Evolutionary conservation across 805 yeast species (phyloP), one percentile per base, ranked within the genome.

Genomic region (Nakazawaea sp.): DNA sequence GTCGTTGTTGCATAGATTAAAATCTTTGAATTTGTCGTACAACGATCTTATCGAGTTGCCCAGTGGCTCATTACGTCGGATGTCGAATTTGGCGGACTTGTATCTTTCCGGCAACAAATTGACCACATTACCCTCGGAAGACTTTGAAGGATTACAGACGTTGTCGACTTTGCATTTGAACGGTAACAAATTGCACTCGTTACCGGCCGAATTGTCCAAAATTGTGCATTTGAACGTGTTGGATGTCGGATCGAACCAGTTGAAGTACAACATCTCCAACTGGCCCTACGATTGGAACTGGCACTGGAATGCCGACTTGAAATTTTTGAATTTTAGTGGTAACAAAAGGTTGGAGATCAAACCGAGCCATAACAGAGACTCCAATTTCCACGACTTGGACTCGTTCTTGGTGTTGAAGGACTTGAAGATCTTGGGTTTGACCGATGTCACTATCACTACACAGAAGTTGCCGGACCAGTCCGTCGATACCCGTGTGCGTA

Each of bases 221-320:
- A 68, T 88, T 32, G 52, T 60, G 1, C 69, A 73, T 18, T 61
- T 92, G 50, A 72, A 71, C 23, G 81, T 78, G 8, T 68, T 92
- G 26, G 99, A 92, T 61, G 92, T 86, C 13, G 95, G 97, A 3
- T 84, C 94, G 2, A 92, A 92, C 55, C 81, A 79, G 43, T 65
- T 92, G 58, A 84, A 88, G 51, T 92, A 92, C 58, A 92, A 92
- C 50, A 87, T 90, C 39, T 82, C 92, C 3, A 92, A 92, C 56
- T 85, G 88, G 72, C 94, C 92, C 12, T 90, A 86, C 53, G 98
- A 92, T 55, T 92, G 97, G 97, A 92, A 87, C 59, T 92, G 98
- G 98, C 79, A 82, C 49, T 79, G 78, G 65, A 92, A 92, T 53
- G 65, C 71, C 37, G 75, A 77, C 29, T 65, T 92, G 56, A 76